Evolutionary conservation across 805 yeast genomes (phyloP), one percentile per base, ranked within the genome.

Genomic region (Suhomyces canberraensis): DNA sequence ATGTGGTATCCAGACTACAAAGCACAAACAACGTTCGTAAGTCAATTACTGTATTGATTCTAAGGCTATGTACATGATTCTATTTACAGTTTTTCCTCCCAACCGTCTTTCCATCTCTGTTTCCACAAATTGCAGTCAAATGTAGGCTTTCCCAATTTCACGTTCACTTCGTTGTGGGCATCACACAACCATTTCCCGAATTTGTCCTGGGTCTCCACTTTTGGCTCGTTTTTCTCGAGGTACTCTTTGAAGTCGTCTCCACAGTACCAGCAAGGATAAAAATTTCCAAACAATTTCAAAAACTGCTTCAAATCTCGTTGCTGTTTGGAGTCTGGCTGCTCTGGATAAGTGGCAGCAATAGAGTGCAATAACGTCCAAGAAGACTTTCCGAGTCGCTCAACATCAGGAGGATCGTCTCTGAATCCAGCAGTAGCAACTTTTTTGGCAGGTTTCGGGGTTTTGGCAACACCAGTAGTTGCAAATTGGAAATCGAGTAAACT

Each of bases 251-350:
- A 88, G 55, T 91, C 98, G 24, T 75, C 75, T 0, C 95, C 96
- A 65, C 98, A 91, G 66, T 78, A 80, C 84, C 90, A 82, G 60
- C 98, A 91, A 2, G 98, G 98, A 54, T 91, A 93, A 21, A 91
- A 69, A 42, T 78, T 77, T 3, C 93, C 79, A 52, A 93, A 87
- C 2, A 85, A 63, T 3, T 63, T 64, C 34, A 93, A 55, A 47
- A 93, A 90, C 33, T 76, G 74, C 32, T 62, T 66, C 80, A 91
- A 76, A 43, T 88, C 95, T 4, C 58, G 47, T 60, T 90, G 90
- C 48, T 89, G 79, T 17, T 63, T 61, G 2, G 50, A 51, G 4
- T 75, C 52, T 2, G 98, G 95, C 0, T 50, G 60, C 26, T 72
- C 80, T 0, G 98, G 97, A 52, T 88, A 93, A 13, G 76, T 76